These are phyloP conservation scores for Hura crepitans DNA, from an alignment of 441 rosid species.

Conservation along the genomic window DNA sequence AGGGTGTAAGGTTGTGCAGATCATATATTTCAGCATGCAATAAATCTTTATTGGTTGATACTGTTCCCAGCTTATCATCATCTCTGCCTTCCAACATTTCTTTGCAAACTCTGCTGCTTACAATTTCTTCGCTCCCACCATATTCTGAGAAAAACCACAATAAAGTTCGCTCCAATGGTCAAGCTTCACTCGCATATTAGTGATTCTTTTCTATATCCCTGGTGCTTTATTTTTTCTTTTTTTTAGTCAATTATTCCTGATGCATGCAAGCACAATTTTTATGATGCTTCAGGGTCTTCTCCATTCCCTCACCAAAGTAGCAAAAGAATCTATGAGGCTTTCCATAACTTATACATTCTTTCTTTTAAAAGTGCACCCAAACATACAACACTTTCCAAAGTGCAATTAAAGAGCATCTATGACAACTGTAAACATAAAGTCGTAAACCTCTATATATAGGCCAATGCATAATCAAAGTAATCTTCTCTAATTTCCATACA, in stretches of 20 bases:
- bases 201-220: neutral
- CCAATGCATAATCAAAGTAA: neutral
- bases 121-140: conserved; percentile 28
- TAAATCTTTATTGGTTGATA: conserved; percentile 27
- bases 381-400: neutral
- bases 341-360: conserved; percentile 2
- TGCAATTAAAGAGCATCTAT: neutral
- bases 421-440: conserved; percentile 5
- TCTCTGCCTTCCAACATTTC: conserved; percentile 20
- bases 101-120: conserved; percentile 22
- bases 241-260: neutral
- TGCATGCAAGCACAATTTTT: conserved; percentile 2
- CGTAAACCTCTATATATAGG: neutral
- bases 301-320: conserved; percentile 6
- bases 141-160: conserved; percentile 33
- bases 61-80: conserved; percentile 26
- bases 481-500: neutral
- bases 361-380: neutral
- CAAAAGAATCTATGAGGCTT: neutral
- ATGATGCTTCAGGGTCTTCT: neutral
- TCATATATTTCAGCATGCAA: conserved; percentile 29
- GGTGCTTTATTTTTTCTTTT: no score
- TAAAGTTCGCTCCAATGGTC: neutral
- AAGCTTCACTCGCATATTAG: conserved; percentile 2
- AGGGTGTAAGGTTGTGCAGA: conserved; percentile 34